These are phyloP conservation scores for Rosa multiflora DNA, from an alignment of 306 rosid genomes.

Conservation along the genomic window DNA sequence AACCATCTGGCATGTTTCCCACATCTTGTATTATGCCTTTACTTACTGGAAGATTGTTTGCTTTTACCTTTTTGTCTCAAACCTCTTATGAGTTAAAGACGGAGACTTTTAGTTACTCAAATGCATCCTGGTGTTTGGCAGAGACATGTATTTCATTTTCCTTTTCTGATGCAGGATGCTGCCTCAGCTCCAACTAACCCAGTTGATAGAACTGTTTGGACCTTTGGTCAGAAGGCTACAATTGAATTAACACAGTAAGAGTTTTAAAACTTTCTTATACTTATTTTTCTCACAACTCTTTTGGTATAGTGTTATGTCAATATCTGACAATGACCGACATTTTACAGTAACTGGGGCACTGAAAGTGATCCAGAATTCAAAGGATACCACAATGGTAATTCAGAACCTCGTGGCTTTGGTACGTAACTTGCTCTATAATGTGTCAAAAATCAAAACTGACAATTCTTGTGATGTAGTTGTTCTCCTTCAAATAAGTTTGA, in stretches of 20 bases:
- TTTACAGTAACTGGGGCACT: constrained; percentile 91
- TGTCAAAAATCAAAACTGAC: not conserved
- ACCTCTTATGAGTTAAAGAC: not conserved
- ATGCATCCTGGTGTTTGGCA: not conserved
- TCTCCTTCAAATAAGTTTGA: not conserved
- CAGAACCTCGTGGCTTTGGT: constrained; percentile 99
- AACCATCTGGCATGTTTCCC: not conserved
- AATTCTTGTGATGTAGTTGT: not conserved
- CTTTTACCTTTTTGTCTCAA: not conserved
- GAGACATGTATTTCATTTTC: constrained; percentile 1
- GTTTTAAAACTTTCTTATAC: not conserved
- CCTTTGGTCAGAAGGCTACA: constrained; percentile 84
- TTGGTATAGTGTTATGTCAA: not conserved
- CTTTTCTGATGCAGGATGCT: constrained; percentile 46
- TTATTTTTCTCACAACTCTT: not conserved
- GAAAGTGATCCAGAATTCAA: constrained; percentile 95
- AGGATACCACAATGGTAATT: constrained; percentile 98
- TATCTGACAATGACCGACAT: constrained; percentile 31
- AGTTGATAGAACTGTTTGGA: constrained; percentile 82
- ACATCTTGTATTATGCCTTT: not conserved
- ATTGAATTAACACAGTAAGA: constrained; percentile 91
- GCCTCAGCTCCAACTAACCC: constrained; percentile 61
- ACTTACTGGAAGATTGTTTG: not conserved
- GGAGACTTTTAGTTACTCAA: not conserved
- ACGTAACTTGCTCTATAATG: not conserved